These are phyloP conservation scores for Argentina anserina DNA, from an alignment of 306 rosid species.

Conservation along the genomic window DNA sequence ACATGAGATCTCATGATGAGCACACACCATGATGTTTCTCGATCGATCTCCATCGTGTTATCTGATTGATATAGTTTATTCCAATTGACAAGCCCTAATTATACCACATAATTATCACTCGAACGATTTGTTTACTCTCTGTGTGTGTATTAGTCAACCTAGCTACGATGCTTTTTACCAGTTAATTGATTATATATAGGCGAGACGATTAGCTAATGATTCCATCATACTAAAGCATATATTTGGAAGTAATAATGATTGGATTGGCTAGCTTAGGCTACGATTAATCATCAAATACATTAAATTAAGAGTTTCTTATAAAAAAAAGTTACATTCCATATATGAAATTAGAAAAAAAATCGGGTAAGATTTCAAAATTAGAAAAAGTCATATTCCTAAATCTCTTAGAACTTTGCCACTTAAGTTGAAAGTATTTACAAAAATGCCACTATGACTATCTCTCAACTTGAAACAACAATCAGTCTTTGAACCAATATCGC, in stretches of 20 bases:
- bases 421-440: too few species aligned
- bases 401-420: too few species aligned
- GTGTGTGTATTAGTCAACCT: slow-evolving; percentile 23
- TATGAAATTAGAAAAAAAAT: too few species aligned
- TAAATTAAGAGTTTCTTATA: too few species aligned
- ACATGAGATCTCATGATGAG: slow-evolving; percentile 42
- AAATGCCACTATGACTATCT: too few species aligned
- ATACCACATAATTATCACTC: slow-evolving; percentile 29
- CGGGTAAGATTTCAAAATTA: too few species aligned
- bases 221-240: slow-evolving; percentile 23
- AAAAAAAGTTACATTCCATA: too few species aligned
- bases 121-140: not conserved
- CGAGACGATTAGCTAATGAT: slow-evolving; percentile 22
- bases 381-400: too few species aligned
- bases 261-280: not conserved
- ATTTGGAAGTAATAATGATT: not conserved
- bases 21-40: slow-evolving; percentile 15
- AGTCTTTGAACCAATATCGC: too few species aligned
- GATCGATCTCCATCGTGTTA: slow-evolving; percentile 20
- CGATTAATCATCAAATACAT: slow-evolving; percentile 11
- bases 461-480: too few species aligned
- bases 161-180: slow-evolving; percentile 14
- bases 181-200: slow-evolving; percentile 31
- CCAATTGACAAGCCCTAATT: slow-evolving; percentile 6
- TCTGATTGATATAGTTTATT: slow-evolving; percentile 25